Evolutionary conservation across 2,329 filamentous ascomycete species (phyloP), one percentile per base, ranked within the genome.

Genomic region (Fusarium falciforme): DNA sequence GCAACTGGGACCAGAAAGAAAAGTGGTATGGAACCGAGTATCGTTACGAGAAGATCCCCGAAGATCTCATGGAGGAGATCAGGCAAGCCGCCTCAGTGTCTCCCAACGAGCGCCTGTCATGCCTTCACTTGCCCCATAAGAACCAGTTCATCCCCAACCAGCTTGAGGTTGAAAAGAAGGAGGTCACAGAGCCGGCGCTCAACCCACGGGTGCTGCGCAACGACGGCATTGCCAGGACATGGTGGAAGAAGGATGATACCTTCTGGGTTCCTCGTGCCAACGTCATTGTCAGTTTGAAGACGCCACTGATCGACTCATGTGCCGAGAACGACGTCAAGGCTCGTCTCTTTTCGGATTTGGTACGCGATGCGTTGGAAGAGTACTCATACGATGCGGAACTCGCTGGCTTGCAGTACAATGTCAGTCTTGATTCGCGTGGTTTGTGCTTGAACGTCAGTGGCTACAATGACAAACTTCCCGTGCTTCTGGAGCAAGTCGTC

Each of bases 21-120:
- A 94, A 95, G 80, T 99, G 96, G 96, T 99, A 99, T 78, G 96
- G 96, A 10, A 99, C 96, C 0, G 95, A 98, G 79, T 97, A 98
- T 84, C 93, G 91, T 72, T 89, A 92, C 35, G 93, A 97, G 80
- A 93, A 91, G 79, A 93, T 99, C 38, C 92, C 95, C 0, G 80
- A 88, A 16, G 91, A 95, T 20, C 92, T 98, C 76, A 86, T 97
- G 81, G 84, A 87, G 12, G 91, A 94, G 60, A 87, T 98, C 70
- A 87, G 89, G 63, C 84, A 88, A 68, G 94, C 94, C 2, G 87
- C 90, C 33, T 83, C 89, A 2, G 88, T 88, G 49, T 84, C 89
- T 1, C 83, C 87, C 1, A 85, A 87, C 27, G 87, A 90, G 33
- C 89, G 94, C 25, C 89, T 93, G 1, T 79, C 89, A 12, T 92